Evolutionary conservation across 805 yeast genomes (phyloP).

Genomic region (Kodamaea kaohsiungensis): DNA sequence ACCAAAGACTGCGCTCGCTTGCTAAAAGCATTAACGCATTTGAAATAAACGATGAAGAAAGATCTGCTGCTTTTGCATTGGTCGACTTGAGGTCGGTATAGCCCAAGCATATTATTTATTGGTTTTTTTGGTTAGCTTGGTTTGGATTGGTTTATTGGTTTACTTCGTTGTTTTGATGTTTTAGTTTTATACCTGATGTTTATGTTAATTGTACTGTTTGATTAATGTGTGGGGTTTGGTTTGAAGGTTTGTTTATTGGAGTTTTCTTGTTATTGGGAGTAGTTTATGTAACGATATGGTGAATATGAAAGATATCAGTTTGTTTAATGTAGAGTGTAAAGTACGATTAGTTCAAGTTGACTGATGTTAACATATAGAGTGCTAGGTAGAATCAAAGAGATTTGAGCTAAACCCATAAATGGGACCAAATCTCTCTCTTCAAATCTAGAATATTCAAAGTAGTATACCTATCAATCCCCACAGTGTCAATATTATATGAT

Average conservation of each 20-base stretch:
- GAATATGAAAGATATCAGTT: background rate
- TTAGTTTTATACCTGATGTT: constrained; percentile 1
- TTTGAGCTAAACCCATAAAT: no score
- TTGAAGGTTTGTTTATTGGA: background rate
- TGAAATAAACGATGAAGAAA: constrained; percentile 39
- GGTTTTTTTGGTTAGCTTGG: background rate
- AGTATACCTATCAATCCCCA: no score
- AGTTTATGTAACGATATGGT: background rate
- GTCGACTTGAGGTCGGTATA: constrained; percentile 49
- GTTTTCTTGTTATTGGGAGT: background rate
- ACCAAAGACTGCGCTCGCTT: constrained; percentile 10
- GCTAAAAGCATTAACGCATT: constrained; percentile 1
- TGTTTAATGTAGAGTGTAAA: background rate
- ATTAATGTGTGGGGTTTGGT: background rate
- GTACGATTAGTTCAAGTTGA: no score
- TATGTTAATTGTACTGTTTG: background rate
- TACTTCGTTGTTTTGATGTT: background rate
- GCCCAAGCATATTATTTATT: background rate
- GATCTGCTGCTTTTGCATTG: constrained; percentile 61
- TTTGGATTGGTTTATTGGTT: background rate
- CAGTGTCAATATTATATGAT: no score
- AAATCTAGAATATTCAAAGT: no score
- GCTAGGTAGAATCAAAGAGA: no score
- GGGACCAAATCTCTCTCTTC: no score
- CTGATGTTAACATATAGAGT: no score